Evolutionary conservation across 108 stramenopile genomes (phyloP), one percentile per base, ranked within the genome.

Genomic region (Skeletonema potamos): DNA sequence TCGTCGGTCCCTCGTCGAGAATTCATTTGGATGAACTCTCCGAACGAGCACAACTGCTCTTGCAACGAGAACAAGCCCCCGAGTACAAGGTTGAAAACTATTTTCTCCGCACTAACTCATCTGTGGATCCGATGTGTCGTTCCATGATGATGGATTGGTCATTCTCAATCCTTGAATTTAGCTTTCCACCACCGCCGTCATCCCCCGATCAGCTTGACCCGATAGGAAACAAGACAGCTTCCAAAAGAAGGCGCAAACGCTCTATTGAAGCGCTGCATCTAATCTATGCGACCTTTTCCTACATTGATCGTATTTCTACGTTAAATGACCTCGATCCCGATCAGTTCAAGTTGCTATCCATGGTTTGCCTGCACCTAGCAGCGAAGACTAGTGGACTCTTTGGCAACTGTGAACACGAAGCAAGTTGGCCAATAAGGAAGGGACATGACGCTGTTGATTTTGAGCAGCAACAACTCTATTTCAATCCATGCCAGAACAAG

Each of bases 311-410:
- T 2, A 30, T 59, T 17, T 30, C 58, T 2, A 22, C 48, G 22
- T 51, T 10, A 18, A 59, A 59, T 30, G 36, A 59, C 30, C 2
- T 7, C 9, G 36, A 59, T 59, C 58, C 17, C 1, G 58, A 26
- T 7, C 17, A 59, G 13, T 64, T 6, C 63, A 54, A 64, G 54
- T 44, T 64, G 26, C 0, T 57, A 7, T 54, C 10, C 11, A 64
- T 64, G 63, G 54, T 54, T n/a, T 64, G 54, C 11, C 63, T 64
- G 3, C 54, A 64, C 54, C 18, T 64, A 1, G 30, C 33, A 17
- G 30, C 58, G 17, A 59, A 59, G 33, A 59, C 28, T 0, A 22
- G 20, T 33, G 58, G 58, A 1, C 28, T 59, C 28, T 59, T 59
- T 10, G 58, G 48, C 0, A 51, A 51, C 22, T 22, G 48, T 51